Percentiles rank a stretch among this genome's conserved stretches.
Conservation (phyloP, 306 rosid genomes). For the Cucumis melo region DNA sequence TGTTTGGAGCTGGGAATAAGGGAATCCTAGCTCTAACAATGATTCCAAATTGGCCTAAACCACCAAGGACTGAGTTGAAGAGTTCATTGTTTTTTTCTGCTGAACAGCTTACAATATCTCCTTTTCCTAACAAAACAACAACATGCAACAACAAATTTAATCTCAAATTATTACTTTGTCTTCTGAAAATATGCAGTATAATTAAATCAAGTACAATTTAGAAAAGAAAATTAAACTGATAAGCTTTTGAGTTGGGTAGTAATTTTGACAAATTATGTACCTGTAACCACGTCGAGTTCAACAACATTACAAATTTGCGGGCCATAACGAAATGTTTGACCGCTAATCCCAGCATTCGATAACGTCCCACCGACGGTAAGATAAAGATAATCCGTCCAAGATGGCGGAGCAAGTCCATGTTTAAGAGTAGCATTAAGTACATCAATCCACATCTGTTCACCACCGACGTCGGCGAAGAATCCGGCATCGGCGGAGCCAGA, state of each 20-base stretch:
- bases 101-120: conserved; percentile 62
- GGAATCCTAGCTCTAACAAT: conserved; percentile 83
- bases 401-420: conserved; percentile 41
- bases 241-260: too few relatives aligned
- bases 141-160: not conserved
- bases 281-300: conserved; percentile 62
- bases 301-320: conserved; percentile 69
- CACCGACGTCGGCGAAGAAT: conserved; percentile 60
- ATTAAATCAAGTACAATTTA: too few relatives aligned
- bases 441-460: conserved; percentile 68
- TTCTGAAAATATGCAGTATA: too few relatives aligned
- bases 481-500: conserved; percentile 1
- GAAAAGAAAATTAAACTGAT: too few relatives aligned
- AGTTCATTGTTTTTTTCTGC: conserved; percentile 24
- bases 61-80: conserved; percentile 69
- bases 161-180: too few relatives aligned
- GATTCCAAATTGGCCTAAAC: conserved; percentile 86
- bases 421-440: conserved; percentile 41
- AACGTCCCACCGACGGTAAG: conserved; percentile 78
- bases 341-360: conserved; percentile 84
- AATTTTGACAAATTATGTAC: not conserved
- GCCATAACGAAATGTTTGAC: conserved; percentile 57
- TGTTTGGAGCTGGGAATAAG: conserved; percentile 46
- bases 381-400: conserved; percentile 77
- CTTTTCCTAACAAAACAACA: conserved; percentile 28